Evolutionary conservation across 805 yeast species (phyloP).

Genomic region (Cyberlindnera maclurae): DNA sequence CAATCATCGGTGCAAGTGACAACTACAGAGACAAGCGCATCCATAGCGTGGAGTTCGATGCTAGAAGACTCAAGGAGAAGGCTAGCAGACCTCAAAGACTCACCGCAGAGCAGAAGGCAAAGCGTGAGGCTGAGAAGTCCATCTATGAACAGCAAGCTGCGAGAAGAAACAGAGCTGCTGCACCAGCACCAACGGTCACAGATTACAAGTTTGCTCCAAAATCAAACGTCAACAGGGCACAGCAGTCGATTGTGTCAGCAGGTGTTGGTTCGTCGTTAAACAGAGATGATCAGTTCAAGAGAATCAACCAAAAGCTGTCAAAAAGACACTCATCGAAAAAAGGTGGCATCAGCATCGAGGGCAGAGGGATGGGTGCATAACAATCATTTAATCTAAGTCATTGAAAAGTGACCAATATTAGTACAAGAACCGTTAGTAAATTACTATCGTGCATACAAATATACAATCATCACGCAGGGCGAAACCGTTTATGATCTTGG

Average conservation of each 20-base stretch:
- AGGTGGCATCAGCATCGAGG: slow-evolving; percentile 71
- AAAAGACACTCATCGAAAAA: slow-evolving; percentile 34
- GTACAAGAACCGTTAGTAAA: neutral
- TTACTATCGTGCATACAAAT: slow-evolving; percentile 23
- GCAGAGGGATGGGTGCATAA: slow-evolving; percentile 12
- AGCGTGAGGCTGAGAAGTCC: slow-evolving; percentile 38
- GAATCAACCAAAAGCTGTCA: slow-evolving; percentile 45
- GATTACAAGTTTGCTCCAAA: slow-evolving; percentile 90
- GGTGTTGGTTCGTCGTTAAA: slow-evolving; percentile 47
- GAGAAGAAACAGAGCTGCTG: slow-evolving; percentile 90
- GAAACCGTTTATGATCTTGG: slow-evolving; percentile 80
- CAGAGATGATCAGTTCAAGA: slow-evolving; percentile 75
- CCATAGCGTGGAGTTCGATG: slow-evolving; percentile 60
- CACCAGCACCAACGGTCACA: slow-evolving; percentile 84
- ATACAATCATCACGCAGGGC: slow-evolving; percentile 12
- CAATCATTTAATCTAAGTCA: too few relatives aligned
- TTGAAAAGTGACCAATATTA: too few relatives aligned
- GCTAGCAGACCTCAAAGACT: slow-evolving; percentile 7
- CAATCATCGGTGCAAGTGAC: slow-evolving; percentile 92
- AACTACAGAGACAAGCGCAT: slow-evolving; percentile 85
- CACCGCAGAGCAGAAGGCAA: slow-evolving; percentile 4
- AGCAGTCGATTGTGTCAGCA: slow-evolving; percentile 30
- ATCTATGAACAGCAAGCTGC: slow-evolving; percentile 86
- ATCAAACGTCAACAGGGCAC: slow-evolving; percentile 42
- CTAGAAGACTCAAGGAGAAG: slow-evolving; percentile 18